Percentiles rank a stretch among this genome's conserved stretches.
Evolutionary conservation across 108 stramenopile genomes (phyloP).

Genomic region (Fistulifera pelliculosa): DNA sequence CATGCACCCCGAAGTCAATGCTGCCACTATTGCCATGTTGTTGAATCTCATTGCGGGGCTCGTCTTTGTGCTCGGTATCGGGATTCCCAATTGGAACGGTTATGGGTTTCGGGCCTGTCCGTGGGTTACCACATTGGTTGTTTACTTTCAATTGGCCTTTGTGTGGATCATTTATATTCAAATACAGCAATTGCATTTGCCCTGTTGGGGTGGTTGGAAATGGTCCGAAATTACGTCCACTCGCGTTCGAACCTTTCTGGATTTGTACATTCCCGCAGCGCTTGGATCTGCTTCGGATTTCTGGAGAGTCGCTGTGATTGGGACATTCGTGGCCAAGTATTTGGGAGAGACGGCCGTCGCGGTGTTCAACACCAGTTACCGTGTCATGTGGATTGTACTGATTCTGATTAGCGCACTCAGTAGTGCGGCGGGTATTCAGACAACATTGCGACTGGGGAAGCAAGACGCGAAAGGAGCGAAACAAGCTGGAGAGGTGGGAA

Average conservation of each 20-base stretch:
- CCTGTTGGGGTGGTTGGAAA: slow-evolving; percentile 39
- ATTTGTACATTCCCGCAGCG: slow-evolving; percentile 70
- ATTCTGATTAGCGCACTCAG: slow-evolving; percentile 51
- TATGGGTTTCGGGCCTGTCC: slow-evolving; percentile 75
- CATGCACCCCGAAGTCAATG: slow-evolving; percentile 61
- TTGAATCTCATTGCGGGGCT: slow-evolving; percentile 59
- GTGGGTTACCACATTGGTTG: slow-evolving; percentile 52
- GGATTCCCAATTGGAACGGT: slow-evolving; percentile 49
- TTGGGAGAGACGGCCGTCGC: slow-evolving; percentile 65
- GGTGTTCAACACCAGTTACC: slow-evolving; percentile 81
- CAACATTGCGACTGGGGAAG: slow-evolving; percentile 39
- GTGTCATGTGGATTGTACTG: slow-evolving; percentile 81
- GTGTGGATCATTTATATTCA: slow-evolving; percentile 33
- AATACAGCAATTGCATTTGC: slow-evolving; percentile 29
- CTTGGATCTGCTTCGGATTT: slow-evolving; percentile 61
- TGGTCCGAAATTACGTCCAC: slow-evolving; percentile 42
- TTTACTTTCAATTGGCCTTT: slow-evolving; percentile 43
- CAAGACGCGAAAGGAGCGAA: slow-evolving; percentile 42
- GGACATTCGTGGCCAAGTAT: slow-evolving; percentile 45
- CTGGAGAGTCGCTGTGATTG: slow-evolving; percentile 75
- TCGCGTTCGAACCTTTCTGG: slow-evolving; percentile 46
- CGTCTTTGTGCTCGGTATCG: slow-evolving; percentile 70
- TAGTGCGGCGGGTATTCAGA: slow-evolving; percentile 43
- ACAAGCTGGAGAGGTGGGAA: slow-evolving; percentile 47
- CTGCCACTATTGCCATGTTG: slow-evolving; percentile 44